Evolutionary conservation across 2,329 filamentous ascomycete genomes (phyloP), one percentile per base, ranked within the genome.

Genomic region (Cercospora berteroae): DNA sequence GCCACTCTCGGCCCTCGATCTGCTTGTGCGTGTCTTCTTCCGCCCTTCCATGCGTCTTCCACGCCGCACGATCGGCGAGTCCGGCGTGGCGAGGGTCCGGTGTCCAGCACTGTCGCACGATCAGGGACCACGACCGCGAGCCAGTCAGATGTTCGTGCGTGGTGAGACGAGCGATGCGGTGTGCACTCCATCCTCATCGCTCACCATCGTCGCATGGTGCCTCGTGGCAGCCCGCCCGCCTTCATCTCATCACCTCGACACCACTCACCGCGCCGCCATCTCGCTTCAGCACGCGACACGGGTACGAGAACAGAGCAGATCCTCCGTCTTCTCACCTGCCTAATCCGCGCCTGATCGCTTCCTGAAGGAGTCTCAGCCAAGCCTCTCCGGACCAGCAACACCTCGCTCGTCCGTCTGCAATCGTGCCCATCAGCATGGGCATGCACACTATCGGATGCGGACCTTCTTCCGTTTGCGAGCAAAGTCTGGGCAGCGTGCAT

Each of bases 11-110:
- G 16, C 3, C 36, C 16, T 42, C 36, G 36, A 42, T 42, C 16
- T n/a, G 36, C 36, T n/a, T n/a, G 36, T 42, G 36, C 13, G 16
- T 42, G 36, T 42, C 36, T 25, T 57, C 52, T 29, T 29, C 52
- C 52, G 52, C 52, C 25, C 52, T 57, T 57, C 52, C 25, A 57
- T 57, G 52, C 52, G 52, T 57, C 52, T 57, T 57, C 52, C 52
- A 57, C 25, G 52, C 25, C 52, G 52, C 25, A 10, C 25, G 52
- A 52, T 52, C 16, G 48, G 48, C 48, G 48, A 52, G 48, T 52
- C 48, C 48, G 48, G 25, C 20, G 48, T 20, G 25, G 48, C 36
- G 16, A 42, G 36, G 36, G 6, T 42, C 36, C 7, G 36, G 16
- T 42, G 5, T 42, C 36, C 36, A n/a, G 36, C 36, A 7, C 36